Evolutionary conservation across 2,329 filamentous ascomycete genomes (phyloP), one percentile per base, ranked within the genome.

Genomic region (Orbilia oligospora): DNA sequence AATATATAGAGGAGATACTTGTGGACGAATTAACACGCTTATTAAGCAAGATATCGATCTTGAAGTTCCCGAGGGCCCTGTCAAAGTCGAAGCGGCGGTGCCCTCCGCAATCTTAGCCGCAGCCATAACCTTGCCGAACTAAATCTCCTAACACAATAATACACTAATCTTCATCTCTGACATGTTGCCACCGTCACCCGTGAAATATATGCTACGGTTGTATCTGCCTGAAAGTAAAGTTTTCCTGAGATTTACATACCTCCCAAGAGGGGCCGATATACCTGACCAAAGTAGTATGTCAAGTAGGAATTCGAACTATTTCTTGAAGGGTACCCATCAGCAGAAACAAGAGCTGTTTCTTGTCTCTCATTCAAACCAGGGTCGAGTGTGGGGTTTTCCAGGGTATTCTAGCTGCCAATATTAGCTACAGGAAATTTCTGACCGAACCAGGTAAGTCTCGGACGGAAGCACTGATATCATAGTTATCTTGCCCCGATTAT

Each of bases 341-440:
- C 56, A 36, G 33, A 61, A 61, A 61, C 56, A 44, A 27, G 14
- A 24, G 9, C 14, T 44, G 36, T 44, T 61, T 61, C 56, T 44
- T 61, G 30, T 58, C n/a, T 38, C 30, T 56, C 51, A 36, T 56
- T 36, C 12, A n/a, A 53, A 16, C 14, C 9, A 58, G 56, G 56
- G 56, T 27, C 16, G 20, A 58, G 20, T 61, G 36, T 61, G 33
- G 56, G 36, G 56, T 44, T 44, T 38, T 27, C 18, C 6, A 61
- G 36, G 36, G 12, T 44, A n/a, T 3, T 12, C 12, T 44, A 44
- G 56, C 36, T 61, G 36, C 56, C 36, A 44, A 61, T 61, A 24
- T 44, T 24, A 27, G 18, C 30, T n/a, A 38, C 27, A 20, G 18
- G 30, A 20, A n/a, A n/a, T 44, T 44, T 24, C n/a, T 30, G 36